These are phyloP conservation scores for Apiospora saccharicola DNA, from an alignment of 2,329 filamentous ascomycete species.

Conservation along the genomic window DNA sequence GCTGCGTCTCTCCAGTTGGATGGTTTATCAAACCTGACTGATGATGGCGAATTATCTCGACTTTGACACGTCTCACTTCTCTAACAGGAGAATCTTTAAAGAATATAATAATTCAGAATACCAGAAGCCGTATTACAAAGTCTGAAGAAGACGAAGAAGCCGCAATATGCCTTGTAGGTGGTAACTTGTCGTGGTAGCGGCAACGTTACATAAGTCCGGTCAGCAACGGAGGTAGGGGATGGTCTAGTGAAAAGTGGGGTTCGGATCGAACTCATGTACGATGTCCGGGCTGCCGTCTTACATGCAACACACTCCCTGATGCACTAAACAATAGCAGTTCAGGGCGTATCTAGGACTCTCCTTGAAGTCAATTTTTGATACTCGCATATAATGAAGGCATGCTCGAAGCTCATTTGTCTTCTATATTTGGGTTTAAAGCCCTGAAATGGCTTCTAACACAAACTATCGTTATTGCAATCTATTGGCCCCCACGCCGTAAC, in stretches of 20 bases:
- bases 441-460: too few species aligned
- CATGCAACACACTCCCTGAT: neutral
- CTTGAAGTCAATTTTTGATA: too few species aligned
- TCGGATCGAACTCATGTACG: neutral
- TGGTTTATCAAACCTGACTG: neutral
- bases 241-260: neutral
- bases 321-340: too few species aligned
- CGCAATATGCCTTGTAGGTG: neutral
- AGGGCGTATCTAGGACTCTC: too few species aligned
- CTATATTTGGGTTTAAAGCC: too few species aligned
- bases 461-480: too few species aligned
- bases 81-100: neutral
- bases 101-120: neutral
- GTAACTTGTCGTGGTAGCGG: neutral
- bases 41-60: neutral
- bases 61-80: neutral
- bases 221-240: slow-evolving; percentile 14
- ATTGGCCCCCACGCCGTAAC: too few species aligned
- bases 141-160: neutral
- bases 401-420: too few species aligned
- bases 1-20: neutral
- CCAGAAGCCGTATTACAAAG: neutral
- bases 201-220: slow-evolving; percentile 9
- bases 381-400: too few species aligned
- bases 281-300: neutral